Evolutionary conservation across 2,329 filamentous ascomycete genomes (phyloP), one percentile per base, ranked within the genome.

Genomic region (Diaporthe ilicicola): DNA sequence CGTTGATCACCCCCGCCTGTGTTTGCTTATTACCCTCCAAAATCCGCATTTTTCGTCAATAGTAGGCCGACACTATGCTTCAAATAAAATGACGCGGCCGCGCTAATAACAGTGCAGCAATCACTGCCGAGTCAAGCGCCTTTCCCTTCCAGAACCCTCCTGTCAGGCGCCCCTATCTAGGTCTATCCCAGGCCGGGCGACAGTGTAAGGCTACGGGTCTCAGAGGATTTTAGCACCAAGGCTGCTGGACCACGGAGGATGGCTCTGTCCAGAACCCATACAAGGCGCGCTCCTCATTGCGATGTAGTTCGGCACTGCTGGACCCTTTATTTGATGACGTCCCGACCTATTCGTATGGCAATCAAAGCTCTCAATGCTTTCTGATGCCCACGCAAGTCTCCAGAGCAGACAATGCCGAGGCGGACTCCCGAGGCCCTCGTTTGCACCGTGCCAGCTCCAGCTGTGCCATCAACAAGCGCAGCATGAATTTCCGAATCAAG

Each of bases 91-190:
- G 32, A 42, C 59, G 59, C 59, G 46, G 42, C 32, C 27, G 42
- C 59, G 59, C 59, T 62, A 48, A 48, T 24, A 24, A 62, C 42
- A 34, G 44, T 24, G 42, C 59, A 42, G 27, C 42, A 24, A n/a
- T 32, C 15, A 37, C 1, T 48, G 59, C 59, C 42, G 59, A 62
- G 59, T 62, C 42, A 62, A 62, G 59, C 59, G 59, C 59, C 42
- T 48, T 1, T 48, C 19, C 42, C 27, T 48, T 27, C 27, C 27
- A 17, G 19, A 34, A 2, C 32, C 17, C 42, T 24, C 13, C 29
- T 48, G 59, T 62, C 59, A 62, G 39, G 42, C n/a, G 46, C 59
- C 42, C 42, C 42, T 37, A 37, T 48, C 59, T 24, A 7, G 29
- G 59, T 29, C 6, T 34, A 48, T 62, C 42, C 59, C 12, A 62